Conservation (phyloP, 2,329 filamentous ascomycete genomes). For the Xylariaceae sp. region DNA sequence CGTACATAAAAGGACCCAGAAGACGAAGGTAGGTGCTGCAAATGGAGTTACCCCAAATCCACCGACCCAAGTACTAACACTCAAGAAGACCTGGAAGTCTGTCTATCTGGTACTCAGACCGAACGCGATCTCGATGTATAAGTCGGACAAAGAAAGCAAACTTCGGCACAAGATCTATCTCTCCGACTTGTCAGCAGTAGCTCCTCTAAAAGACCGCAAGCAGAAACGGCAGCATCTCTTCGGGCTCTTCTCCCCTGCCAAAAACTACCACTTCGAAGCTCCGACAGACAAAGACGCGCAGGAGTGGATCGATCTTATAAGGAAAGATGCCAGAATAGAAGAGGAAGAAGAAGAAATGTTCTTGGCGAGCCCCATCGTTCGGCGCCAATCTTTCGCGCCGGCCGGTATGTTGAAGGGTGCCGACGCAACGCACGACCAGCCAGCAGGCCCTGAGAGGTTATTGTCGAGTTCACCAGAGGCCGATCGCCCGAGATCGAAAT, state of each 20-base stretch:
- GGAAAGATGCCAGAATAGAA: conserved; percentile 75
- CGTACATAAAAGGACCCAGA: conserved; percentile 83
- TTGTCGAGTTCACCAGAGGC: conserved; percentile 62
- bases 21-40: conserved; percentile 69
- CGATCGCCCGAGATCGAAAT: conserved; percentile 36
- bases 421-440: conserved; percentile 17
- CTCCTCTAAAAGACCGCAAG: conserved; percentile 83
- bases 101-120: conserved; percentile 87
- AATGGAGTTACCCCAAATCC: neutral
- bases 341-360: conserved; percentile 85
- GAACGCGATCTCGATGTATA: conserved; percentile 88
- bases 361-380: conserved; percentile 60
- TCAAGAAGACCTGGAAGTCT: conserved; percentile 74
- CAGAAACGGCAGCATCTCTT: conserved; percentile 84
- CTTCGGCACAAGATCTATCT: conserved; percentile 84
- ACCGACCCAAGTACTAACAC: conserved; percentile 18
- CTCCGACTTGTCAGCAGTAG: conserved; percentile 86
- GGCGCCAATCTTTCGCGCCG: conserved; percentile 42
- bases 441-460: conserved; percentile 38
- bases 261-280: conserved; percentile 89
- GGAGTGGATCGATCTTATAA: conserved; percentile 81
- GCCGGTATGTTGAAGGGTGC: conserved; percentile 23
- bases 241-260: conserved; percentile 83
- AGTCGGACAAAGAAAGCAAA: conserved; percentile 83
- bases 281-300: conserved; percentile 68